These are phyloP conservation scores for Fusarium neocosmosporiellum DNA, from an alignment of 2,329 filamentous ascomycete genomes.

Conservation along the genomic window DNA sequence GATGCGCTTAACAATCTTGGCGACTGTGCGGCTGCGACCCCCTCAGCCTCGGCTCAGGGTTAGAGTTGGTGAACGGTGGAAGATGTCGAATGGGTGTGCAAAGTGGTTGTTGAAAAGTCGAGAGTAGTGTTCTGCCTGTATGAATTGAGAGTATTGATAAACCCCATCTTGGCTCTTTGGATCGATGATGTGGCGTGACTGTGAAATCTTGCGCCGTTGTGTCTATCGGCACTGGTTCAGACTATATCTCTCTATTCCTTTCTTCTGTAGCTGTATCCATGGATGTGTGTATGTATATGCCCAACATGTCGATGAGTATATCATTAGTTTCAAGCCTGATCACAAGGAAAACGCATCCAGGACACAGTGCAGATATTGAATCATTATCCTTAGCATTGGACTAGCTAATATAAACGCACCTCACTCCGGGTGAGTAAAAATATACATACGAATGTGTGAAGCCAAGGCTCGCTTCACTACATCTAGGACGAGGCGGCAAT, in stretches of 20 bases:
- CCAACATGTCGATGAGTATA: not conserved
- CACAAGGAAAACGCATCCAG: not conserved
- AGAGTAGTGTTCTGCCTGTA: not conserved
- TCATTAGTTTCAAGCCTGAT: not conserved
- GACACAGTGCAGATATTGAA: not conserved
- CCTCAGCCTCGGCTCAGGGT: not conserved
- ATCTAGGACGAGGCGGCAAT: conserved; percentile 20
- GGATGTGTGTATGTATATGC: not conserved
- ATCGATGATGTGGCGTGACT: not conserved
- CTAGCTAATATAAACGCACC: conserved; percentile 31
- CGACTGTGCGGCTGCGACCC: not conserved
- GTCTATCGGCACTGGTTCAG: not conserved
- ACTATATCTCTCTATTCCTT: not conserved
- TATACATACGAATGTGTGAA: not conserved
- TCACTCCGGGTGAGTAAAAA: conserved; percentile 32
- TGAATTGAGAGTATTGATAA: not conserved
- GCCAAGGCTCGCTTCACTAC: not conserved
- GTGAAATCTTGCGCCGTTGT: not conserved
- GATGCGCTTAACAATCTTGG: not conserved
- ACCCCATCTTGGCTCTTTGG: not conserved
- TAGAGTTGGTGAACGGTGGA: not conserved
- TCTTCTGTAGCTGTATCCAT: not conserved
- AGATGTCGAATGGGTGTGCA: not conserved
- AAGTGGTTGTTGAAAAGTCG: not conserved
- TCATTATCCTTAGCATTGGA: not conserved